Evolutionary conservation across 352 stramenopile genomes (phyloP).

Genomic region (Pythium sukuiense): DNA sequence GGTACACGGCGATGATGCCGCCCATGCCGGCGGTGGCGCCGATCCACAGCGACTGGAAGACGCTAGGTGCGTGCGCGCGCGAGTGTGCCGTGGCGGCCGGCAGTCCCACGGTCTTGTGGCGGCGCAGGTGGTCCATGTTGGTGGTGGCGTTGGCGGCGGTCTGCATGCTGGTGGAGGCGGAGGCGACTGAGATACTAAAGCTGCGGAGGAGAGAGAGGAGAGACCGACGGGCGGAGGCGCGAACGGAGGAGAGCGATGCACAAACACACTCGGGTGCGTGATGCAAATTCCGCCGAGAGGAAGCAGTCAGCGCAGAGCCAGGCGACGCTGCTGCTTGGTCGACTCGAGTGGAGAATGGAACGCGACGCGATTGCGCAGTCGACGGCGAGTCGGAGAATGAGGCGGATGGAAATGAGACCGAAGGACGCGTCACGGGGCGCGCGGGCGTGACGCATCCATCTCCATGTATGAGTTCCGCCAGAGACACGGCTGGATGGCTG

Average conservation of each 20-base stretch:
- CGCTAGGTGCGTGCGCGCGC: constrained; percentile 37
- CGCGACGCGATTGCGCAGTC: constrained; percentile 19
- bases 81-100: not conserved
- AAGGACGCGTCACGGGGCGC: not conserved
- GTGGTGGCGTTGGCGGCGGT: constrained; percentile 1
- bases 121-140: constrained; percentile 26
- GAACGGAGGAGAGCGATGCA: not conserved
- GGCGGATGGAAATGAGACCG: not conserved
- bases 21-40: constrained; percentile 76
- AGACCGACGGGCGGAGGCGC: not conserved
- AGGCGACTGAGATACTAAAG: not conserved
- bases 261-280: not conserved
- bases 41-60: constrained; percentile 83
- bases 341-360: not conserved
- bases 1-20: constrained; percentile 81
- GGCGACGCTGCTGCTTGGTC: not conserved
- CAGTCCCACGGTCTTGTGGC: constrained; percentile 32
- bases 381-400: not conserved
- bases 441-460: not conserved
- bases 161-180: constrained; percentile 9
- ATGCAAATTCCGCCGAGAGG: not conserved
- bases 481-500: constrained; percentile 1
- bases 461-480: constrained; percentile 4
- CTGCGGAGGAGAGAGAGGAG: no score
- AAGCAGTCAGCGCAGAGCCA: not conserved